phyloP scores from a whole-genome alignment of 1,284 basidiomycete genomes.

The Tranzscheliella williamsii region DNA sequence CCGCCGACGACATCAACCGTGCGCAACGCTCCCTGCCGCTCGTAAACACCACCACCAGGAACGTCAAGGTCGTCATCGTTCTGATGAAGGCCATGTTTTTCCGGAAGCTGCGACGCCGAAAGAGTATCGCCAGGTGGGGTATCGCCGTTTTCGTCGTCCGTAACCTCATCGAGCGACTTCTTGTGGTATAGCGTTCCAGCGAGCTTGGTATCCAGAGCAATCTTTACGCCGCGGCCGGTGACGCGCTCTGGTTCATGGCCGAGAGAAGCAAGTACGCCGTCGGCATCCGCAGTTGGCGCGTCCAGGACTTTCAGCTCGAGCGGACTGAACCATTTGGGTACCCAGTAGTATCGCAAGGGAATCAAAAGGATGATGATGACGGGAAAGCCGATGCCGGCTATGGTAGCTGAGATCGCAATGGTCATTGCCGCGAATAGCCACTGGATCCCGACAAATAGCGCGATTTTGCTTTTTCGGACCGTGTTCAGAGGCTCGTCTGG shows the following conservation, averaged over 20 bases:
- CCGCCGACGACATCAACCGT: too few species aligned
- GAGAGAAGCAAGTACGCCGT: slow-evolving; percentile 51
- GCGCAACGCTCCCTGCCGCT: too few species aligned
- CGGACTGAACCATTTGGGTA: slow-evolving; percentile 77
- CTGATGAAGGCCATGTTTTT: slow-evolving; percentile 3
- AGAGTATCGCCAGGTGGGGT: slow-evolving; percentile 5
- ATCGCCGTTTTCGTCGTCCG: slow-evolving; percentile 15
- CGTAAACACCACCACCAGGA: background rate
- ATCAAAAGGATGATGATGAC: slow-evolving; percentile 84
- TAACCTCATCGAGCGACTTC: slow-evolving; percentile 18
- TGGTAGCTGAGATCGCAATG: slow-evolving; percentile 88
- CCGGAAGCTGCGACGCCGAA: slow-evolving; percentile 10
- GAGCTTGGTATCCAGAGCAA: slow-evolving; percentile 49
- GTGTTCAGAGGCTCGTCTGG: slow-evolving; percentile 67
- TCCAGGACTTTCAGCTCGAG: slow-evolving; percentile 84
- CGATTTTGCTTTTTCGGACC: slow-evolving; percentile 75
- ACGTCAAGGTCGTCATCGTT: slow-evolving; percentile 13
- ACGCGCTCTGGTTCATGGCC: slow-evolving; percentile 51
- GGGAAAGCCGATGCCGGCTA: slow-evolving; percentile 78
- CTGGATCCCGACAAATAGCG: slow-evolving; percentile 79
- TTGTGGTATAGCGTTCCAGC: slow-evolving; percentile 39
- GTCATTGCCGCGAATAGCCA: slow-evolving; percentile 84
- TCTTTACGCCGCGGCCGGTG: slow-evolving; percentile 41
- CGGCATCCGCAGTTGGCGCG: slow-evolving; percentile 73
- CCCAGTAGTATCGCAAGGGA: slow-evolving; percentile 74